Conservation (phyloP, 768 basidiomycete species). For the Boletus eberwhitei region DNA sequence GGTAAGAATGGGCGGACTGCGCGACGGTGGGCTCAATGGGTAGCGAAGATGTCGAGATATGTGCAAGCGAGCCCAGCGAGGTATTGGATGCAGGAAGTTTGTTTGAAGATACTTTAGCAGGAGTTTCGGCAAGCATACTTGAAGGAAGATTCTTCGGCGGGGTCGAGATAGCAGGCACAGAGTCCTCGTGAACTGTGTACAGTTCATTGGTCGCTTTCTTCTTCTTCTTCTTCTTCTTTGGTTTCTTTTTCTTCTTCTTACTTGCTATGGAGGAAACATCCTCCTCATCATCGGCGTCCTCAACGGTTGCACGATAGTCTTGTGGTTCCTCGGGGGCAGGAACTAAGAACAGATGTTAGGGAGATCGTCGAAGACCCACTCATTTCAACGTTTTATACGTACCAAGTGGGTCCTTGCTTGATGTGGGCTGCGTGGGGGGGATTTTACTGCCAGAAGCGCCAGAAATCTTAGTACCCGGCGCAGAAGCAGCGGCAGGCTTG, state of each 20-base stretch:
- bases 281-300: constrained; percentile 73
- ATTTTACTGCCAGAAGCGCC: constrained; percentile 9
- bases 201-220: constrained; percentile 33
- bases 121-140: constrained; percentile 22
- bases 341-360: constrained; percentile 8
- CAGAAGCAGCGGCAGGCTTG: constrained; percentile 6
- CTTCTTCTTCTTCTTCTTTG: constrained; percentile 80
- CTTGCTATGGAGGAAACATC: constrained; percentile 29
- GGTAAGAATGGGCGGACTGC: constrained; percentile 69
- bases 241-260: constrained; percentile 62
- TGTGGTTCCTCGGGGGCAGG: constrained; percentile 31
- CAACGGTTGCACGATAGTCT: constrained; percentile 47
- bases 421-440: constrained; percentile 2
- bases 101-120: constrained; percentile 15
- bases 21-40: constrained; percentile 50
- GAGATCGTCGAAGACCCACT: neutral
- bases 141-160: constrained; percentile 18
- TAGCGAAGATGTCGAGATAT: constrained; percentile 40
- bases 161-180: constrained; percentile 12
- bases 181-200: constrained; percentile 23
- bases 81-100: constrained; percentile 12
- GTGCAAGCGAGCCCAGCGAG: constrained; percentile 20
- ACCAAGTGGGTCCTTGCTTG: constrained; percentile 17
- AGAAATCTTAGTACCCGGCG: constrained; percentile 5
- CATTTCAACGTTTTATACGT: neutral